Conservation (phyloP, 1,284 basidiomycete genomes). For the Tausonia pullulans region DNA sequence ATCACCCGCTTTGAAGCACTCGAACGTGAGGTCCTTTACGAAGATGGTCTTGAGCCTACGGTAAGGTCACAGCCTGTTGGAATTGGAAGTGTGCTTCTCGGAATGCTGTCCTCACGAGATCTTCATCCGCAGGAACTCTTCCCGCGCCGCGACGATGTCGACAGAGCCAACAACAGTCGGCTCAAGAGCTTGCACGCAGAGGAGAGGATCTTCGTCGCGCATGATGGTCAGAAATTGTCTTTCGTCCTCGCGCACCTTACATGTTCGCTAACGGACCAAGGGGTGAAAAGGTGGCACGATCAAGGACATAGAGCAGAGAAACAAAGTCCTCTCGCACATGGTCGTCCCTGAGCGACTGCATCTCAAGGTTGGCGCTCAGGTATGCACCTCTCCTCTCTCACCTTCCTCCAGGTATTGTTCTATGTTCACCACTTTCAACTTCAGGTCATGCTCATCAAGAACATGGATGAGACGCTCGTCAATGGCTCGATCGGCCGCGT, state of each 20-base stretch:
- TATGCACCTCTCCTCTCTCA: background rate
- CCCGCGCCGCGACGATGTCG: constrained; percentile 73
- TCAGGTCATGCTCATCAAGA: constrained; percentile 64
- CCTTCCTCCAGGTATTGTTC: constrained; percentile 18
- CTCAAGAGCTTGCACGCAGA: constrained; percentile 41
- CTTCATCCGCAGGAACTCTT: constrained; percentile 40
- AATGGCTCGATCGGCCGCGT: constrained; percentile 74
- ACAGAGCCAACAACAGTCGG: constrained; percentile 60
- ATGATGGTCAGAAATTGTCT: constrained; percentile 42
- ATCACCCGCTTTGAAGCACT: constrained; percentile 52
- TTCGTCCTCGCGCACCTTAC: background rate
- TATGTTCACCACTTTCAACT: background rate
- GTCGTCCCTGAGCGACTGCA: constrained; percentile 51
- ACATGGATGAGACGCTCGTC: constrained; percentile 57
- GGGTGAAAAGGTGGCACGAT: constrained; percentile 3
- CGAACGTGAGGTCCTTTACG: constrained; percentile 46
- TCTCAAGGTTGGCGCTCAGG: constrained; percentile 52
- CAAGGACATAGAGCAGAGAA: constrained; percentile 35
- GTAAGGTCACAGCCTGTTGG: constrained; percentile 24
- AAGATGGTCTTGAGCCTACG: constrained; percentile 65
- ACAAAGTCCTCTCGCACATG: constrained; percentile 58
- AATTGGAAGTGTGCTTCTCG: too few species aligned
- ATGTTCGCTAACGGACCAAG: background rate
- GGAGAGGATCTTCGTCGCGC: constrained; percentile 40
- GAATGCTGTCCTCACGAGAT: constrained; percentile 43